phyloP scores from a whole-genome alignment of 2,329 filamentous ascomycete species.

The Trichophyton benhamiae region DNA sequence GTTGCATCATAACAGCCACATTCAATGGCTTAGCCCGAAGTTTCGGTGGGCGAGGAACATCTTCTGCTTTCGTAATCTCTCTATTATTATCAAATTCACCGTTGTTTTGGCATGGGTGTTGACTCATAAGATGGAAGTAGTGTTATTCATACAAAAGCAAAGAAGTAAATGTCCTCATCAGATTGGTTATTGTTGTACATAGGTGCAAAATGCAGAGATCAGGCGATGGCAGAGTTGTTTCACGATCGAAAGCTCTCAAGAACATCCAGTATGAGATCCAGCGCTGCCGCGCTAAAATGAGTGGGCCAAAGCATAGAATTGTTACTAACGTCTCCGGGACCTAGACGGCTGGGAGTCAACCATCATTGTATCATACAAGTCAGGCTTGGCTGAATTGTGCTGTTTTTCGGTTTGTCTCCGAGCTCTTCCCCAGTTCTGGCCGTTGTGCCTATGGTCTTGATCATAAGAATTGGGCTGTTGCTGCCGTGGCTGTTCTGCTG shows the following conservation, averaged over 20 bases:
- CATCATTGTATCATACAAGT: conserved; percentile 32
- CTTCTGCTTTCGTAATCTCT: too few relatives aligned
- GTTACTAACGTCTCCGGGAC: neutral
- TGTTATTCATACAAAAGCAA: neutral
- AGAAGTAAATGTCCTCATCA: neutral
- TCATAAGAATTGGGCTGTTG: neutral
- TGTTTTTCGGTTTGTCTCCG: conserved; percentile 7
- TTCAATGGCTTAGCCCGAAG: too few relatives aligned
- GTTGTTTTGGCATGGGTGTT: neutral
- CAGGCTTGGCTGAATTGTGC: conserved; percentile 5
- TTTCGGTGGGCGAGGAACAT: too few relatives aligned
- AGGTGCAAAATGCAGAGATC: neutral
- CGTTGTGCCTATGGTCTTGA: conserved; percentile 4
- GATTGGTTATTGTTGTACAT: neutral
- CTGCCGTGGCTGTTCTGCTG: conserved; percentile 5
- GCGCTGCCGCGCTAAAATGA: neutral
- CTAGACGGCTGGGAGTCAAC: conserved; percentile 19
- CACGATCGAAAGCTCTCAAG: neutral
- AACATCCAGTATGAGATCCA: too few relatives aligned
- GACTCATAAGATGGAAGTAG: neutral
- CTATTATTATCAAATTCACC: too few relatives aligned
- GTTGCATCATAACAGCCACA: too few relatives aligned
- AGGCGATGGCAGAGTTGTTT: neutral
- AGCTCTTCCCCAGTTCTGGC: conserved; percentile 8
- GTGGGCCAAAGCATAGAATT: neutral